Evolutionary conservation across 441 rosid genomes (phyloP).

Genomic region (Sinapis alba): DNA sequence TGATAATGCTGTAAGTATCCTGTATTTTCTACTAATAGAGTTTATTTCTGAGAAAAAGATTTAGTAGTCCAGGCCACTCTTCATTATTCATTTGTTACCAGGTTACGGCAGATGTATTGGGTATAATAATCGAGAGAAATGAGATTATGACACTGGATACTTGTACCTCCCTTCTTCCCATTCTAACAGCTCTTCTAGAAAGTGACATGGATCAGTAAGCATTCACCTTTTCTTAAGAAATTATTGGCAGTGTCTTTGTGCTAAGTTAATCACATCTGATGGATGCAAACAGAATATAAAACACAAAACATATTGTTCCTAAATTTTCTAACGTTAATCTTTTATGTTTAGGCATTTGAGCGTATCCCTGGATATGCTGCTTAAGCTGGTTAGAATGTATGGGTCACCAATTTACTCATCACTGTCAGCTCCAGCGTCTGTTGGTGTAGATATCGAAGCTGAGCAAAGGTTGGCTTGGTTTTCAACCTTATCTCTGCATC

Average conservation of each 20-base stretch:
- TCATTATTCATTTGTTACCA: slow-evolving; percentile 44
- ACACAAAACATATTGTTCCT: slow-evolving; percentile 2
- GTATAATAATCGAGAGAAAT: slow-evolving; percentile 61
- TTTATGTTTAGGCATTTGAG: slow-evolving; percentile 67
- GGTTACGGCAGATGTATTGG: slow-evolving; percentile 80
- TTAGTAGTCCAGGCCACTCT: not conserved
- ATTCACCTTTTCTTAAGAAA: not conserved
- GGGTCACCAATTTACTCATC: slow-evolving; percentile 84
- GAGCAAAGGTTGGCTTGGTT: slow-evolving; percentile 75
- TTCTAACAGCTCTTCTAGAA: slow-evolving; percentile 67
- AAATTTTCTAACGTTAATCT: not conserved
- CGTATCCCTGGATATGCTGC: slow-evolving; percentile 76
- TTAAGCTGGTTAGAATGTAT: slow-evolving; percentile 84
- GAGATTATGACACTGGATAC: slow-evolving; percentile 75
- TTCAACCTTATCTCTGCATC: slow-evolving; percentile 12
- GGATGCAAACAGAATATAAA: not conserved
- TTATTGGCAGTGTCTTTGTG: not conserved
- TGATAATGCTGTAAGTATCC: slow-evolving; percentile 69
- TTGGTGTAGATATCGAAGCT: slow-evolving; percentile 97
- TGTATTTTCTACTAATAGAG: not conserved
- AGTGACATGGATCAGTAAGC: slow-evolving; percentile 83
- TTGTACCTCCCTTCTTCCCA: slow-evolving; percentile 81
- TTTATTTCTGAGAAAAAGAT: not conserved
- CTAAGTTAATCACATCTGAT: slow-evolving; percentile 7
- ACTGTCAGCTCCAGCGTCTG: slow-evolving; percentile 74